Base-by-base conservation (phyloP, 768 basidiomycete species). In the Lactifluus volemus region DNA sequence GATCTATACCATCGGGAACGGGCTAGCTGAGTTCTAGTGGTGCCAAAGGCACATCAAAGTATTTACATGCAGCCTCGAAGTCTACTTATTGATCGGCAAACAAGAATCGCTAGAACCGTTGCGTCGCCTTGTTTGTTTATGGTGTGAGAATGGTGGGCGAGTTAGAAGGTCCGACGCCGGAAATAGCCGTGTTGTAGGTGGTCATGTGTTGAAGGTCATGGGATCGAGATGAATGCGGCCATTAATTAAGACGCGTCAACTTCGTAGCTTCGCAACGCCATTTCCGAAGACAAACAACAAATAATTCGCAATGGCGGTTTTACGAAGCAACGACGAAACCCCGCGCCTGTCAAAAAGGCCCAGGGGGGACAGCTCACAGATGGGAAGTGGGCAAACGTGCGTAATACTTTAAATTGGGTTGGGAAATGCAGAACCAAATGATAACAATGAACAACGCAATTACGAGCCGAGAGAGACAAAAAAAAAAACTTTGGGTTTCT, bases 201-300 rank as follows among this genome's bases (percentile, higher is more conserved):
- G 49, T 58, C 57, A 58, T 58, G 57, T 58, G 57, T 41, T n/a
- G 8, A 32, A 38, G 39, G 49, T 59, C 58, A 59, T 45, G 50
- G 32, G 50, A 49, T 25, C 44, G 8, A 19, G n/a, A 19, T 2
- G 44, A 44, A n/a, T 44, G 42, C 42, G 19, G 45, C 45, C 45
- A 21, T 47, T 47, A 59, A 52, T 59, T 52, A 15, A 6, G 7
- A 34, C 11, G 34, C 44, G 19, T 29, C 34, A 25, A 14, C 14
- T n/a, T 45, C 25, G 49, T 25, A 49, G 10, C 49, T 44, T 51
- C 39, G 21, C 50, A 34, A 45, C 58, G 50, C 49, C 57, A 45
- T 34, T 41, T 6, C 21, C 14, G 19, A 38, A 39, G 19, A 25
- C 25, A 25, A 25, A 25, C n/a, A 30, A 38, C 32, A 52, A 39